Percentiles rank a stretch among this genome's conserved stretches.
Evolutionary conservation across 83 land plant genomes (phyloP).

Genomic region (Isoetes engelmannii): DNA sequence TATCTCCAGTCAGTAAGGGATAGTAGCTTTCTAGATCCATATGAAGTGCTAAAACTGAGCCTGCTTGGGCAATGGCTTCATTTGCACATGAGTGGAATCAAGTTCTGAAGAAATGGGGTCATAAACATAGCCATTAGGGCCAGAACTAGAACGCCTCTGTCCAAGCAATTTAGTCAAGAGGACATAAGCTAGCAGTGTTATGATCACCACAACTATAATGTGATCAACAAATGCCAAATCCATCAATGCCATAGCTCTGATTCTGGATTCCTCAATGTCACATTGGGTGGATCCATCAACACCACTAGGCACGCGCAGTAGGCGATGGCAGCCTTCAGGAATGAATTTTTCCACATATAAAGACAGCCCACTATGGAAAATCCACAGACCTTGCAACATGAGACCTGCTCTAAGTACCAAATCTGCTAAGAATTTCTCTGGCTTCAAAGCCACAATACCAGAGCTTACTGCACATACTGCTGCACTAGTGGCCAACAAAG

Average conservation of each 20-base stretch:
- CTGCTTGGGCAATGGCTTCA: constrained; percentile 31
- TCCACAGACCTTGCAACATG: constrained; percentile 57
- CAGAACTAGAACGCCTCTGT: constrained; percentile 16
- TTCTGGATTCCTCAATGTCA: constrained; percentile 45
- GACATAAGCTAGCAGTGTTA: constrained; percentile 26
- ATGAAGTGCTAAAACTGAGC: neutral
- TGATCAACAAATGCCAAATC: constrained; percentile 48
- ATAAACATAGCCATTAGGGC: neutral
- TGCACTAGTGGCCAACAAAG: constrained; percentile 22
- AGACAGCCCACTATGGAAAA: constrained; percentile 47
- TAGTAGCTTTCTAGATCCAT: no score
- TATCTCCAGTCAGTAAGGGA: no score
- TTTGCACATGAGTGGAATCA: constrained; percentile 33
- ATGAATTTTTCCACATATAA: constrained; percentile 47
- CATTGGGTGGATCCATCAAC: constrained; percentile 44
- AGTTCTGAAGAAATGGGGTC: constrained; percentile 29
- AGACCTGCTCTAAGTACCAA: constrained; percentile 40
- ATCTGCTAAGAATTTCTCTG: constrained; percentile 46
- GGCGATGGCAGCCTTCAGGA: constrained; percentile 48
- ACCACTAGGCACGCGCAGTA: constrained; percentile 14
- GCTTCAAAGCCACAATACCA: constrained; percentile 35
- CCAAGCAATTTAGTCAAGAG: constrained; percentile 26
- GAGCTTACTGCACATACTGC: constrained; percentile 26
- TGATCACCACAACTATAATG: constrained; percentile 30
- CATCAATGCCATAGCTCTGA: constrained; percentile 45